Conservation (phyloP, 2,329 filamentous ascomycete species). For the Mariannaea sp. region DNA sequence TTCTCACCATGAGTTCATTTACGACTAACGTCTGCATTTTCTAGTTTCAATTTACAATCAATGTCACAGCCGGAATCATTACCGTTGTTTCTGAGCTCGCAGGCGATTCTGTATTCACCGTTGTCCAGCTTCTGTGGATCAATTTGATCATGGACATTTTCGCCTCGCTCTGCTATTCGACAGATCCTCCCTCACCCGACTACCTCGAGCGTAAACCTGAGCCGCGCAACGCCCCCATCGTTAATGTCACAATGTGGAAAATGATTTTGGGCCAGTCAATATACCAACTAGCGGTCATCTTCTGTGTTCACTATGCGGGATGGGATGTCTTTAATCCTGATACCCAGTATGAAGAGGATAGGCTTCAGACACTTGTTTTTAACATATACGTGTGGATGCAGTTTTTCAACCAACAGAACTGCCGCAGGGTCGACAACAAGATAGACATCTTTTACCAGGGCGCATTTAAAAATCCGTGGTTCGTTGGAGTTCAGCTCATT, state of each 20-base stretch:
- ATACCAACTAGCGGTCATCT: conserved; percentile 63
- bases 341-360: conserved; percentile 40
- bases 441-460: conserved; percentile 81
- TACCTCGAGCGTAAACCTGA: conserved; percentile 60
- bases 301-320: conserved; percentile 66
- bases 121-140: conserved; percentile 71
- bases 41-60: conserved; percentile 70
- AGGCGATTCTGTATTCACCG: conserved; percentile 63
- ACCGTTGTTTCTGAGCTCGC: conserved; percentile 69
- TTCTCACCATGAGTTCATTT: too few relatives aligned
- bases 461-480: conserved; percentile 75
- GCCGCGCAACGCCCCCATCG: conserved; percentile 71
- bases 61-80: conserved; percentile 69
- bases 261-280: conserved; percentile 67
- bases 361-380: conserved; percentile 71
- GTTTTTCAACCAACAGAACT: conserved; percentile 83
- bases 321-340: conserved; percentile 60
- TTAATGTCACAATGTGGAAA: conserved; percentile 69
- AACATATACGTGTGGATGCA: conserved; percentile 92
- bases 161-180: conserved; percentile 67
- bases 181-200: conserved; percentile 62
- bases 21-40: conserved; percentile 11
- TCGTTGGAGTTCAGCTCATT: conserved; percentile 68
- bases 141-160: conserved; percentile 75
- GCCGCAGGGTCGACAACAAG: conserved; percentile 79